Conservation (phyloP, 441 rosid species). For the Pelargonium cotyledonis region DNA sequence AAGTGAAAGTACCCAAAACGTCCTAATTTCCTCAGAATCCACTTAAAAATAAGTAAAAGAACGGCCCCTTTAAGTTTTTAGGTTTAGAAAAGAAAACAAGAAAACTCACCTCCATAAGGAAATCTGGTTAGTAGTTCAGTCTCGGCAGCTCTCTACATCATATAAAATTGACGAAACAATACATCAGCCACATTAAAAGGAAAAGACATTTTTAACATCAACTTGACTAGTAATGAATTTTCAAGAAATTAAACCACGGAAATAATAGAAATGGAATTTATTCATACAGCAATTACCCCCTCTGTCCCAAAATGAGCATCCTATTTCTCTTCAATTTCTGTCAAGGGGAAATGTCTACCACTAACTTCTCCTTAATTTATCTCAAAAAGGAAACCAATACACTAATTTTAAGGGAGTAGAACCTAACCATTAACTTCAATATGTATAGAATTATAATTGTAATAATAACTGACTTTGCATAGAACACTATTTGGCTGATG, state of each 20-base stretch:
- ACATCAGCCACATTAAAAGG: not conserved
- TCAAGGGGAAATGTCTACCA: no score
- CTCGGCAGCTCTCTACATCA: conserved; percentile 79
- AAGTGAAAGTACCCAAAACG: no score
- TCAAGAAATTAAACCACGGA: not conserved
- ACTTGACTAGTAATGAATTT: not conserved
- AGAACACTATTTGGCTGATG: no score
- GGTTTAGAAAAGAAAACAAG: conserved; percentile 2
- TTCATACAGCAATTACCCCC: not conserved
- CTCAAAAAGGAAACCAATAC: no score
- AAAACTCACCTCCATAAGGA: conserved; percentile 66
- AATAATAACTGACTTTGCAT: no score
- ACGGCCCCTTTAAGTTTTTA: not conserved
- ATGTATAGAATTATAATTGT: no score
- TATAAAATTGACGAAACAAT: conserved; percentile 19
- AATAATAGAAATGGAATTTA: not conserved
- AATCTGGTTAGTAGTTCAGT: conserved; percentile 79
- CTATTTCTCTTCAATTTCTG: no score
- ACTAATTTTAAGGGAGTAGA: no score
- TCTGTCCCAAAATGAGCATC: no score
- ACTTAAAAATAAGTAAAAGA: not conserved
- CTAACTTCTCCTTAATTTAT: no score
- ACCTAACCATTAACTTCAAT: no score
- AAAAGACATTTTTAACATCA: not conserved
- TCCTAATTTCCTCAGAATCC: no score